Evolutionary conservation across 2,329 filamentous ascomycete genomes (phyloP).

Genomic region (Colletotrichum sp.): DNA sequence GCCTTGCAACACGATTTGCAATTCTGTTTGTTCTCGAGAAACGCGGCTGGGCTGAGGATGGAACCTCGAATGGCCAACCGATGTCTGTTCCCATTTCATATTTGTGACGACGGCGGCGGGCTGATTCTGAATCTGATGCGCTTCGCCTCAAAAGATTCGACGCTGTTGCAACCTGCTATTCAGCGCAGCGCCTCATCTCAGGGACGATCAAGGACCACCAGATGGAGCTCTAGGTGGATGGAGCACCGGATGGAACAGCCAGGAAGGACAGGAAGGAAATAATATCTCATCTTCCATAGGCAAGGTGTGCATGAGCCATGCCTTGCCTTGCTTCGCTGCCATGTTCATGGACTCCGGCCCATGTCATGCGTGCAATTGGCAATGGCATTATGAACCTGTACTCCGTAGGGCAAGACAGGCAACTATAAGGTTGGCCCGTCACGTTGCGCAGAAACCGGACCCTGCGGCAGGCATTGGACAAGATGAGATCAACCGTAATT

Average conservation of each 20-base stretch:
- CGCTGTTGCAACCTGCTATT: neutral
- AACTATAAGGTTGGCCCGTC: neutral
- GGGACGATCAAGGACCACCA: neutral
- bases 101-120: neutral
- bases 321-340: neutral
- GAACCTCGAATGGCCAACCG: neutral
- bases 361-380: neutral
- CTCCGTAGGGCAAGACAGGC: neutral
- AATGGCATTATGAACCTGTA: neutral
- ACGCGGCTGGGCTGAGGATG: neutral
- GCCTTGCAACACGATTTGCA: slow-evolving; percentile 6
- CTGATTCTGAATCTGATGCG: neutral
- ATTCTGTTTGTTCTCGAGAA: neutral
- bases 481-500: slow-evolving; percentile 12
- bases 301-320: neutral
- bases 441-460: neutral
- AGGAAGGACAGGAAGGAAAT: neutral
- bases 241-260: neutral
- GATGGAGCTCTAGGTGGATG: neutral
- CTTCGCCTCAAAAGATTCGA: neutral
- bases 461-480: neutral
- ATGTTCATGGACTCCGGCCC: neutral
- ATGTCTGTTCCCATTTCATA: neutral
- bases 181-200: neutral
- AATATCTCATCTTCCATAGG: neutral